Percentiles rank a stretch among this genome's conserved stretches.
These are phyloP conservation scores for Coniferiporia weirii DNA, from an alignment of 1,284 basidiomycete species.

Conservation along the genomic window DNA sequence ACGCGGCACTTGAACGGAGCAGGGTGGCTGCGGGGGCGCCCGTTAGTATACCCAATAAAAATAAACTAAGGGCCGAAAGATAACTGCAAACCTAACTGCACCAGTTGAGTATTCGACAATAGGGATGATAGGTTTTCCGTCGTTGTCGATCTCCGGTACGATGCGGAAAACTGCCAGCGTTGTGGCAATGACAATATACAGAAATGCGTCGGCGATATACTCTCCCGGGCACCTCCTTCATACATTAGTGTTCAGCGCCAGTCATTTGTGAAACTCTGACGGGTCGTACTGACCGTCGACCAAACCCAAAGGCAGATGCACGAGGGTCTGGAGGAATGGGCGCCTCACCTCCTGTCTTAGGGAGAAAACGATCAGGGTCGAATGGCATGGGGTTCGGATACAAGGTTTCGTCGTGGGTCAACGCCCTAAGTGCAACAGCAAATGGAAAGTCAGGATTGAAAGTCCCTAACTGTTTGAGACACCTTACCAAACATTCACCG, in stretches of 20 bases:
- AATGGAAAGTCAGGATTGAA: not conserved
- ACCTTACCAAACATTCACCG: slow-evolving; percentile 3
- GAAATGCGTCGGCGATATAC: slow-evolving; percentile 11
- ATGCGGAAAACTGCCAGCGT: slow-evolving; percentile 18
- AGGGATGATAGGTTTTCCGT: slow-evolving; percentile 10
- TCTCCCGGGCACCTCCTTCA: slow-evolving; percentile 15
- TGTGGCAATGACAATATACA: slow-evolving; percentile 16
- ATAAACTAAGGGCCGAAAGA: not conserved
- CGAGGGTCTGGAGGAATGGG: slow-evolving; percentile 11
- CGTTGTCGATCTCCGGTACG: slow-evolving; percentile 1
- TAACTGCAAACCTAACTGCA: not conserved
- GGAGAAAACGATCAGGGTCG: slow-evolving; percentile 26
- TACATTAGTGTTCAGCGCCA: slow-evolving; percentile 16
- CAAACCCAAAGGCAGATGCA: slow-evolving; percentile 3
- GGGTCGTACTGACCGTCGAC: not conserved
- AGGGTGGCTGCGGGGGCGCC: slow-evolving; percentile 26
- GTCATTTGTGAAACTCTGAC: slow-evolving; percentile 11
- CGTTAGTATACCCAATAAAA: slow-evolving; percentile 16
- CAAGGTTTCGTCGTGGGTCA: slow-evolving; percentile 1
- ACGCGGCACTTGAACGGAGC: slow-evolving; percentile 30
- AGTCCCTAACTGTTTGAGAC: slow-evolving; percentile 12
- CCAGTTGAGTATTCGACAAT: slow-evolving; percentile 15
- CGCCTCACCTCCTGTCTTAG: not conserved
- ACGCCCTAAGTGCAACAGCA: slow-evolving; percentile 19
- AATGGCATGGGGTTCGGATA: slow-evolving; percentile 25